A percentile compares a stretch with the other conserved stretches of the same genome.
phyloP scores from a whole-genome alignment of 2,329 filamentous ascomycete species.

The Claviceps maximensis region DNA sequence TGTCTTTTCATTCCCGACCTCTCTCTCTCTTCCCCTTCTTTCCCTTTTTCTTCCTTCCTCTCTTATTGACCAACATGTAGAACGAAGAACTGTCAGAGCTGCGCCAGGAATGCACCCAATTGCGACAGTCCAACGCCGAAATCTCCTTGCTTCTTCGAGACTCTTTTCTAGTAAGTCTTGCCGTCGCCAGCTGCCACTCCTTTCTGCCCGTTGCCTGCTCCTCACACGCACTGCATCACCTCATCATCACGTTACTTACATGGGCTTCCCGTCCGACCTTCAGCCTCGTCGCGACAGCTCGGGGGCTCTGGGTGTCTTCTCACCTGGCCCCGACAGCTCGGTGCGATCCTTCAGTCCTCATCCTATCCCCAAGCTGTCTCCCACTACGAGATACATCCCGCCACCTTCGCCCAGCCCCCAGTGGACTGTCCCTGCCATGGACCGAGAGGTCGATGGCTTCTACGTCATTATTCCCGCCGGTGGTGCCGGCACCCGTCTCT shows the following conservation, averaged over 20 bases:
- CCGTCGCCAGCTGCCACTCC: neutral
- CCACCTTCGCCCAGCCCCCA: constrained; percentile 6
- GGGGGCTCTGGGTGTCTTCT: constrained; percentile 3
- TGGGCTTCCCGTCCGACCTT: neutral
- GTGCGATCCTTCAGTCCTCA: constrained; percentile 8
- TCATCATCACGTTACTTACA: neutral
- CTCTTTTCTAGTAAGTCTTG: constrained; percentile 9
- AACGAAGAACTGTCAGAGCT: constrained; percentile 13
- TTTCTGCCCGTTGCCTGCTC: neutral
- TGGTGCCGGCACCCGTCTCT: constrained; percentile 15
- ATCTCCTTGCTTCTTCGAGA: constrained; percentile 13
- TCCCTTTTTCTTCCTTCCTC: neutral
- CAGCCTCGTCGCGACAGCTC: constrained; percentile 5
- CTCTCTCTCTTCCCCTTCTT: neutral
- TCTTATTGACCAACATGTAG: constrained; percentile 1
- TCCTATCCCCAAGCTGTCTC: constrained; percentile 6
- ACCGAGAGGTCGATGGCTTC: constrained; percentile 15
- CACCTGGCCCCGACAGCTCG: constrained; percentile 3
- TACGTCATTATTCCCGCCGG: constrained; percentile 16
- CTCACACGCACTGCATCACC: neutral
- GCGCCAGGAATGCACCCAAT: constrained; percentile 12
- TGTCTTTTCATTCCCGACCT: neutral
- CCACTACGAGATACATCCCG: constrained; percentile 7
- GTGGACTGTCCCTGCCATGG: constrained; percentile 6
- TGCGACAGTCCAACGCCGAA: constrained; percentile 12